Evolutionary conservation across 2,329 filamentous ascomycete species (phyloP).

Genomic region (Anisogramma anomala): DNA sequence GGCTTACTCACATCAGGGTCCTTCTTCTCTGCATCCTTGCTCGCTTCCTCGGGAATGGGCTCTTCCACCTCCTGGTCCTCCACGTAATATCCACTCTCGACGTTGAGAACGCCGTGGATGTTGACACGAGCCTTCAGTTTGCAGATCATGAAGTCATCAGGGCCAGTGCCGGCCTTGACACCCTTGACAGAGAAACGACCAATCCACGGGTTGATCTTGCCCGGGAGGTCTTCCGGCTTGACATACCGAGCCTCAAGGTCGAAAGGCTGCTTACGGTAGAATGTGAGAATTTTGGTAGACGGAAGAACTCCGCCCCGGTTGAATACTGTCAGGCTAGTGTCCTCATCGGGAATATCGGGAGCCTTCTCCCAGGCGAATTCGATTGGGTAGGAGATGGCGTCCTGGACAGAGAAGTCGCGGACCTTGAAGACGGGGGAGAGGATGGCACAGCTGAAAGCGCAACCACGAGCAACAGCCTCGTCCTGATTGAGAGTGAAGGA

Average conservation of each 20-base stretch:
- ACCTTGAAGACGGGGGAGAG: slow-evolving; percentile 96
- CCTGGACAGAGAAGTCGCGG: slow-evolving; percentile 93
- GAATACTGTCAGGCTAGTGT: slow-evolving; percentile 93
- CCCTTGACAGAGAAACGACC: slow-evolving; percentile 96
- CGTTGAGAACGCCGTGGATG: slow-evolving; percentile 88
- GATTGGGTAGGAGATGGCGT: slow-evolving; percentile 95
- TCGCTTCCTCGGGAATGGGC: slow-evolving; percentile 64
- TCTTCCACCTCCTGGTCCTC: slow-evolving; percentile 97
- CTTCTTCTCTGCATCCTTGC: slow-evolving; percentile 41
- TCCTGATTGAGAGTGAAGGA: slow-evolving; percentile 98
- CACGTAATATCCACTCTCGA: slow-evolving; percentile 95
- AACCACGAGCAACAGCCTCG: slow-evolving; percentile 89
- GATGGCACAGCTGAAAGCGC: slow-evolving; percentile 94
- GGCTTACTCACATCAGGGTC: slow-evolving; percentile 60
- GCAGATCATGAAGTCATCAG: slow-evolving; percentile 99
- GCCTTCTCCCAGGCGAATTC: slow-evolving; percentile 99
- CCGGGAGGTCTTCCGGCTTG: slow-evolving; percentile 74
- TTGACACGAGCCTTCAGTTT: slow-evolving; percentile 97
- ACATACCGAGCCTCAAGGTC: slow-evolving; percentile 92
- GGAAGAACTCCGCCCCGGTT: slow-evolving; percentile 95
- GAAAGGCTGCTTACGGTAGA: slow-evolving; percentile 97
- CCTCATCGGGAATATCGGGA: slow-evolving; percentile 94
- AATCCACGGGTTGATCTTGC: slow-evolving; percentile 89
- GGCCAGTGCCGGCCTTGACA: slow-evolving; percentile 73
- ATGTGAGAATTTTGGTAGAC: slow-evolving; percentile 97